A percentile compares a stretch with the other conserved stretches of the same genome.
Conservation (phyloP, 2,329 filamentous ascomycete species). For the Hymenoscyphus fructigenus region DNA sequence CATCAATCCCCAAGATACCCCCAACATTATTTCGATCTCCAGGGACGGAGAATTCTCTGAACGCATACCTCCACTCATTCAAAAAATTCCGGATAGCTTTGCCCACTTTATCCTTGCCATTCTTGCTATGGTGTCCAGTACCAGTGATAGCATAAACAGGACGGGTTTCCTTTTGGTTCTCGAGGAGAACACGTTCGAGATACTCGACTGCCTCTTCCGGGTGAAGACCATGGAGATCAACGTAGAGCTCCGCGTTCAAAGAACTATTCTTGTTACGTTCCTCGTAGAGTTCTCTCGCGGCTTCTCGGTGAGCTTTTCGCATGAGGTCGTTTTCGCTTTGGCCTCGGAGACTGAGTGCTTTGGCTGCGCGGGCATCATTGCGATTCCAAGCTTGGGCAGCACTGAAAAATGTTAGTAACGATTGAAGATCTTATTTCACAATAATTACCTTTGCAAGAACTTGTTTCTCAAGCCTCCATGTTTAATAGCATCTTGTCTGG, state of each 20-base stretch:
- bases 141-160: conserved; percentile 96
- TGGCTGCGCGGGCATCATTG: conserved; percentile 93
- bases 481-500: conserved; percentile 92
- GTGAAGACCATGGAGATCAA: conserved; percentile 97
- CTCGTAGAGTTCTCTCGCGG: conserved; percentile 87
- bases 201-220: conserved; percentile 96
- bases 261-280: conserved; percentile 76
- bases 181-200: conserved; percentile 80
- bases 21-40: conserved; percentile 84
- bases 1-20: conserved; percentile 70
- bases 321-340: conserved; percentile 97
- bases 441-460: conserved; percentile 80
- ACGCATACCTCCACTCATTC: conserved; percentile 94
- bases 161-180: conserved; percentile 70
- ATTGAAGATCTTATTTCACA: not conserved
- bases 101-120: conserved; percentile 97
- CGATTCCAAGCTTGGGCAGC: conserved; percentile 98
- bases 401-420: conserved; percentile 47
- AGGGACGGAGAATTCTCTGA: conserved; percentile 92
- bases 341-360: conserved; percentile 88
- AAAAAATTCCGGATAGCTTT: conserved; percentile 89
- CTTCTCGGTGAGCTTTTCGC: conserved; percentile 94
- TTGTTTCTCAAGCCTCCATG: conserved; percentile 96
- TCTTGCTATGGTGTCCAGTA: conserved; percentile 96
- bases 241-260: conserved; percentile 72